Percentiles rank a stretch among this genome's conserved stretches.
Conservation (phyloP, 176 grass and related monocot genomes). For the Oryza punctata region DNA sequence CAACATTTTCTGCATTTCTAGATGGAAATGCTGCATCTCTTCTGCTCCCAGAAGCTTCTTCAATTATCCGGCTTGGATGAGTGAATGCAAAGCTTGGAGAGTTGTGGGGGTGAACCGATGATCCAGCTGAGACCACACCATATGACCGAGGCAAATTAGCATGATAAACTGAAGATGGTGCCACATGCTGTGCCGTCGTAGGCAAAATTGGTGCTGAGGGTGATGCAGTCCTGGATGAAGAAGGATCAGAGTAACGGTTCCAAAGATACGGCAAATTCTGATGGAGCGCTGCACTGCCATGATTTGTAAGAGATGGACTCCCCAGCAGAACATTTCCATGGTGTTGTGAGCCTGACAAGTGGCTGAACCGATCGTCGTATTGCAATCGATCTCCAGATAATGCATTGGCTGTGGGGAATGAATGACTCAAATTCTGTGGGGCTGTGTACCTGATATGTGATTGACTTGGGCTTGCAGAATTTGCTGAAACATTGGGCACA, state of each 20-base stretch:
- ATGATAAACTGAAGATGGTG: constrained; percentile 39
- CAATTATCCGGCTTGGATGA: constrained; percentile 21
- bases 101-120: constrained; percentile 23
- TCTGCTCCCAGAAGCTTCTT: constrained; percentile 22
- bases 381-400: constrained; percentile 39
- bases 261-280: constrained; percentile 22
- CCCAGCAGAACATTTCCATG: constrained; percentile 28
- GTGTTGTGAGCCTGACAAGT: constrained; percentile 12
- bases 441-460: constrained; percentile 33
- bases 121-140: constrained; percentile 35
- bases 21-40: constrained; percentile 18
- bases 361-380: constrained; percentile 20
- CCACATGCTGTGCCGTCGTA: constrained; percentile 10
- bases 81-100: constrained; percentile 15
- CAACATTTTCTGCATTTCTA: constrained; percentile 23
- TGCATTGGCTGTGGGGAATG: constrained; percentile 20
- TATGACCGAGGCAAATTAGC: constrained; percentile 35
- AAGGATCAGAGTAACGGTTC: constrained; percentile 36
- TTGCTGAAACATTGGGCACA: constrained; percentile 22
- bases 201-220: constrained; percentile 23
- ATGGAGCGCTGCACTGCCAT: constrained; percentile 32
- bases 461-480: constrained; percentile 30
- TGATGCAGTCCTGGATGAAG: constrained; percentile 6
- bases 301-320: constrained; percentile 34
- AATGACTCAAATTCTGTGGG: constrained; percentile 13